Percentiles rank a stretch among this genome's conserved stretches.
Conservation (phyloP, 2,329 filamentous ascomycete genomes). For the Fusarium sp. region DNA sequence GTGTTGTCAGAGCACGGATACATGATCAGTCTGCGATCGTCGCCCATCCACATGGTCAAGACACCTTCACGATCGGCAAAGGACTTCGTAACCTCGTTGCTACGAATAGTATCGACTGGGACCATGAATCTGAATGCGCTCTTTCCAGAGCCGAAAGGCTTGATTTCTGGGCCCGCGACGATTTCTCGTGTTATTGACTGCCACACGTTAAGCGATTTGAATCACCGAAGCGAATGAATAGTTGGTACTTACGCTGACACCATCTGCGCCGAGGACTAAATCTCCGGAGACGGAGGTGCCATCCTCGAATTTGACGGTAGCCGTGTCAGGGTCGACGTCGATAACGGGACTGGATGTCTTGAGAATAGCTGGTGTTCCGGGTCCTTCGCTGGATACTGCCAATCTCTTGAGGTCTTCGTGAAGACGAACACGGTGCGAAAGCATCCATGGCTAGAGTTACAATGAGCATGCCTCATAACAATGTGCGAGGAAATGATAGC, state of each 20-base stretch:
- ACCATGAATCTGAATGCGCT: constrained; percentile 71
- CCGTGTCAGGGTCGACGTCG: constrained; percentile 59
- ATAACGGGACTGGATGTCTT: constrained; percentile 61
- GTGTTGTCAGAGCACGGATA: constrained; percentile 64
- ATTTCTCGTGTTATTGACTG: constrained; percentile 48
- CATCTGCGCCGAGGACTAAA: constrained; percentile 69
- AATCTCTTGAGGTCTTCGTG: constrained; percentile 64
- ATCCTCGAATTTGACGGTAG: constrained; percentile 61
- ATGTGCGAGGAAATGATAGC: fast-evolving
- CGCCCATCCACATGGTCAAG: constrained; percentile 57
- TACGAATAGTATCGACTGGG: constrained; percentile 54
- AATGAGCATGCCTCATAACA: neutral
- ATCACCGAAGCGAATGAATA: fast-evolving
- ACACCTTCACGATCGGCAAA: constrained; percentile 32
- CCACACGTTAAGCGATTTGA: fast-evolving
- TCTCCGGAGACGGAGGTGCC: constrained; percentile 63
- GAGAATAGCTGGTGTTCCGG: constrained; percentile 56
- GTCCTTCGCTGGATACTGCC: constrained; percentile 57
- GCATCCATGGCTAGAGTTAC: constrained; percentile 56
- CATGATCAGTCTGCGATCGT: constrained; percentile 62
- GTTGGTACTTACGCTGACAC: constrained; percentile 60
- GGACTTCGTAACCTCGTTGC: constrained; percentile 39
- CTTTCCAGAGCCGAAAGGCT: constrained; percentile 64
- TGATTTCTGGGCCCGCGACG: constrained; percentile 41
- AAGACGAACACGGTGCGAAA: constrained; percentile 67